Evolutionary conservation across 1,284 basidiomycete genomes (phyloP), one percentile per base, ranked within the genome.

Genomic region (Trichosporon sp.): DNA sequence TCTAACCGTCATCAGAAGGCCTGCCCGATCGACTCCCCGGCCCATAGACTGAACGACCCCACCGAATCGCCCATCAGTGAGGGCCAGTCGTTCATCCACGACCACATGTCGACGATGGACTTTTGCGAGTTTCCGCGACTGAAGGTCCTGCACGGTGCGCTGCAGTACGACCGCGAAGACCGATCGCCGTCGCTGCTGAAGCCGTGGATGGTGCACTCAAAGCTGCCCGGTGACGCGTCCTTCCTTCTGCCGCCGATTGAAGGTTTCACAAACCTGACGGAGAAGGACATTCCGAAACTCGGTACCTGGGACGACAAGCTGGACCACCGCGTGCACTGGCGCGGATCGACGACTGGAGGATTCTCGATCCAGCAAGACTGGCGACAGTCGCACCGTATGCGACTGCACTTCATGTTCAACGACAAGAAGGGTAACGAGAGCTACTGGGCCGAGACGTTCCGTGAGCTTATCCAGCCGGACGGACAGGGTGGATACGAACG

Each of bases 101-200:
- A 87, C 73, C 87, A 86, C 69, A 71, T 83, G 8, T 77, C 81
- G 14, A 85, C 85, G 1, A 86, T 87, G 84, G 83, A 86, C 74
- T 83, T 86, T 74, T 87, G 87, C 78, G 78, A 84, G 73, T 85
- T 85, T 71, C 86, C 86, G 2, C 80, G 79, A 65, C 74, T 83
- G n/a, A 84, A 84, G 74, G 74, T 78, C 5, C 71, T 84, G 19
- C 83, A 84, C 68, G 83, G 83, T 4, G 82, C 83, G 19, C 78
- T 84, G 77, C 73, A 71, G 77, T 80, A 71, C 61, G 82, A 84
- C 72, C 82, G 80, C 67, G 78, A 78, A 35, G 77, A 78, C 65
- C 79, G 83, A 3, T 82, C 83, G n/a, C 81, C 79, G 38, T 82
- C 81, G 0, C 69, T 75, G 12, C 75, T 84, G 46, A 80, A 81